A percentile compares a stretch with the other conserved stretches of the same genome.
These are phyloP conservation scores for Bimuria novae-zelandiae DNA, from an alignment of 2,329 filamentous ascomycete species.

Conservation along the genomic window DNA sequence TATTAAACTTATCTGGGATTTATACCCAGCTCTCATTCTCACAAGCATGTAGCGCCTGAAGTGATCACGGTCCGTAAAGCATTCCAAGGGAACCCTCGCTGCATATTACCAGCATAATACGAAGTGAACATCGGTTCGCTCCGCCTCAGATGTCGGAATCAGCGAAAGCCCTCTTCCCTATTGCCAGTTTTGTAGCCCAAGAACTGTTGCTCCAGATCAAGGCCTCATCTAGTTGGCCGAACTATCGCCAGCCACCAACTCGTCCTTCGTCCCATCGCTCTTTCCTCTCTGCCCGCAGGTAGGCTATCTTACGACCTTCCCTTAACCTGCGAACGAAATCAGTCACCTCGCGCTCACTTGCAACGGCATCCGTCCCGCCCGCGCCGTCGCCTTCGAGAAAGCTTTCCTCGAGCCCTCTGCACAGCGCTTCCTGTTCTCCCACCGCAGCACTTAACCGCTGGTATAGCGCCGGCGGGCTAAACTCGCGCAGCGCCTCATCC, in stretches of 20 bases:
- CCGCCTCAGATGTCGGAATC: no score
- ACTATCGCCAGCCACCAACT: slow-evolving; percentile 84
- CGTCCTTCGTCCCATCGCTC: slow-evolving; percentile 95
- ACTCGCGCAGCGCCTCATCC: slow-evolving; percentile 81
- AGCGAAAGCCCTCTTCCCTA: background rate
- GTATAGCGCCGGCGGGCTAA: slow-evolving; percentile 85
- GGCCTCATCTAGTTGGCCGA: background rate
- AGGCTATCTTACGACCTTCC: slow-evolving; percentile 77
- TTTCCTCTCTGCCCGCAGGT: slow-evolving; percentile 82
- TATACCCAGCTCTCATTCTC: slow-evolving; percentile 1
- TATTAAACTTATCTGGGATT: background rate
- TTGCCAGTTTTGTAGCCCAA: background rate
- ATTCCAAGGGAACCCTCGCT: no score
- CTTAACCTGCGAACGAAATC: slow-evolving; percentile 85
- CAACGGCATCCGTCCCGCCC: slow-evolving; percentile 52
- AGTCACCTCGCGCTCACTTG: slow-evolving; percentile 77
- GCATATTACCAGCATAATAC: no score
- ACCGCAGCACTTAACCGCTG: slow-evolving; percentile 76
- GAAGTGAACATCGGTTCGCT: no score
- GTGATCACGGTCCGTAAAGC: background rate
- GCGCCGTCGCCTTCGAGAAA: slow-evolving; percentile 70
- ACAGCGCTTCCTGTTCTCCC: slow-evolving; percentile 80
- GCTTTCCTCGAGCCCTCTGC: slow-evolving; percentile 85
- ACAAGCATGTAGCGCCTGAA: background rate
- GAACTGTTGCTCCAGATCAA: background rate